Evolutionary conservation across 2,329 filamentous ascomycete species (phyloP).

Genomic region (Penicillium sp.): DNA sequence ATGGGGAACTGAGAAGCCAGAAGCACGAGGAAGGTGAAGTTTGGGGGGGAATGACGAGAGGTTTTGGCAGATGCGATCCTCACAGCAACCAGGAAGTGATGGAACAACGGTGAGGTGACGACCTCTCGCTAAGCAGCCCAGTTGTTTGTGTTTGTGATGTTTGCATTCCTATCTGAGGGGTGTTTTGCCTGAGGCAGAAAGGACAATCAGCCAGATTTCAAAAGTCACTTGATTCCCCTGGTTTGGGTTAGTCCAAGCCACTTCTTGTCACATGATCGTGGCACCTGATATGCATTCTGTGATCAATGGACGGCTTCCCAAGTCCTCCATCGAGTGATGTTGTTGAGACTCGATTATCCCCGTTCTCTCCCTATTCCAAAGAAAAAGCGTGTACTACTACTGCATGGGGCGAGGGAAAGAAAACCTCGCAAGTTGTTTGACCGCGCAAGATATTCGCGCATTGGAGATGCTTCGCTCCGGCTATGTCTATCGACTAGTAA

Average conservation of each 20-base stretch:
- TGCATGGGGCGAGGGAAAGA: no score
- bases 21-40: conserved; percentile 18
- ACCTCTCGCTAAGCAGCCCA: conserved; percentile 28
- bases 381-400: no score
- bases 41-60: conserved; percentile 24
- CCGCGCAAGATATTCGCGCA: no score
- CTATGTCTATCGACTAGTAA: no score
- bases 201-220: neutral
- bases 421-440: no score
- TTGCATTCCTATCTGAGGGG: conserved; percentile 23
- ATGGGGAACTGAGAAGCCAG: conserved; percentile 18
- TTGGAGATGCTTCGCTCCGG: no score
- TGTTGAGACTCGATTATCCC: no score
- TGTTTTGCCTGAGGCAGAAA: conserved; percentile 23
- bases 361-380: no score
- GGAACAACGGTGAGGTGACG: conserved; percentile 34
- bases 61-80: conserved; percentile 29
- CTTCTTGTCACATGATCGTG: neutral
- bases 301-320: neutral
- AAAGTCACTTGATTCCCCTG: neutral
- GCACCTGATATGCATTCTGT: neutral
- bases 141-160: conserved; percentile 29
- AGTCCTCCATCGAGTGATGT: neutral
- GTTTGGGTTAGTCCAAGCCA: neutral
- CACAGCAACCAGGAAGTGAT: conserved; percentile 28